Base-by-base conservation (phyloP, 169 alveolate species). In the Plasmodium reichenowi region DNA sequence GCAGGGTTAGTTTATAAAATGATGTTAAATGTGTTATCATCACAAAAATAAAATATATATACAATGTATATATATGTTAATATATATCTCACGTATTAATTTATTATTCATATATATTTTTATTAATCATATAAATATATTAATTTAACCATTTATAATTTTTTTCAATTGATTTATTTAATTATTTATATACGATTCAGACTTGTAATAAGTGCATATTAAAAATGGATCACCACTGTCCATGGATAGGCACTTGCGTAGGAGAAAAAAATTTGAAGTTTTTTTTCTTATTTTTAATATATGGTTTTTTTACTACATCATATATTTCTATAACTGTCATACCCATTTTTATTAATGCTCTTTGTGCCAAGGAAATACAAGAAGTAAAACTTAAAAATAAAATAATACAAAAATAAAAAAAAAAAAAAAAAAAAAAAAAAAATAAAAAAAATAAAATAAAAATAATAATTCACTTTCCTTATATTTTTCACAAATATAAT, bases 221-320 rank as follows among this genome's bases (percentile, higher is more conserved):
- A 56, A 76, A 64, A 72, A 76, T 76, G 89, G 89, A 76, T 13
- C 89, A 76, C 26, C 89, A 76, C 20, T 76, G 89, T n/a, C 89
- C 89, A 47, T 76, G 89, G 89, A 76, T 76, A 64, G 89, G 89
- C 13, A 76, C 89, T 10, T 76, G 89, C 10, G 89, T 76, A 20
- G 89, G 89, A 8, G 89, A 76, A 68, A 76, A 68, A 70, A 76
- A 76, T 17, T 45, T 76, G 29, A 76, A 76, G 13, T 76, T 64
- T 50, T 76, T 76, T 76, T 76, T 76, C 58, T 45, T 76, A 17
- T 76, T 76, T 13, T 50, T 76, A 70, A 47, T 45, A 2, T 76
- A 76, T 22, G 89, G 89, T 10, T 22, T 76, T n/a, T 45, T 62
- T 54, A 76, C 52, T 64, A 47, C 89, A 68, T 4, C 66, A 29